Percentiles rank a stretch among this genome's conserved stretches.
Conservation (phyloP, 768 basidiomycete species). For the Galerina sulciceps region DNA sequence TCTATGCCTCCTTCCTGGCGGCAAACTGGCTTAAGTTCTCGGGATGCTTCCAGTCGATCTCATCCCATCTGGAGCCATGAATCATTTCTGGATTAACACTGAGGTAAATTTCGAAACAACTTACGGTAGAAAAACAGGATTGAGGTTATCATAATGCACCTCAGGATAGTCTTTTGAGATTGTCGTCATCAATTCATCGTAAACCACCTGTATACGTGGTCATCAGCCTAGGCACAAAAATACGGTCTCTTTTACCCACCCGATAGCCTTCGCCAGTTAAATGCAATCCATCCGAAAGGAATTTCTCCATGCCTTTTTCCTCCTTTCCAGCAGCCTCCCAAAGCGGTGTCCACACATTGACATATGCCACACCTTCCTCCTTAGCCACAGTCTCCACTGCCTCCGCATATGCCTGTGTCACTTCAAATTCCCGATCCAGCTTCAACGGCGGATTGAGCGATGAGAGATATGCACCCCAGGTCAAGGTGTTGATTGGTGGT, state of each 20-base stretch:
- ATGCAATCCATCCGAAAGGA: constrained; percentile 80
- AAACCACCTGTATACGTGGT: constrained; percentile 56
- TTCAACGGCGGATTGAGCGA: constrained; percentile 51
- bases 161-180: constrained; percentile 68
- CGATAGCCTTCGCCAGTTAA: constrained; percentile 74
- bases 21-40: constrained; percentile 22
- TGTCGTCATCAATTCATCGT: constrained; percentile 59
- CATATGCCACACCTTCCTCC: constrained; percentile 58
- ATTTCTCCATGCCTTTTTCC: constrained; percentile 53
- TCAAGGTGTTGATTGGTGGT: constrained; percentile 76
- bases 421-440: constrained; percentile 65
- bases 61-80: constrained; percentile 35
- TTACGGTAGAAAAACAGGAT: constrained; percentile 62
- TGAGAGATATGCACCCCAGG: constrained; percentile 54
- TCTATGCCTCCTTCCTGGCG: constrained; percentile 8
- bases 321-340: constrained; percentile 74
- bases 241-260: constrained; percentile 38
- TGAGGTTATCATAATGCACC: constrained; percentile 66
- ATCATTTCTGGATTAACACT: constrained; percentile 6
- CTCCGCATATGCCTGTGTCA: constrained; percentile 71
- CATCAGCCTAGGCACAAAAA: background rate
- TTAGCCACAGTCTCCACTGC: constrained; percentile 66
- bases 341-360: constrained; percentile 77
- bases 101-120: constrained; percentile 29
- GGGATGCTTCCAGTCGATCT: constrained; percentile 35